Evolutionary conservation across 192 early-diverging fungal species (phyloP).

Genomic region (Hyaloraphidium curvatum): DNA sequence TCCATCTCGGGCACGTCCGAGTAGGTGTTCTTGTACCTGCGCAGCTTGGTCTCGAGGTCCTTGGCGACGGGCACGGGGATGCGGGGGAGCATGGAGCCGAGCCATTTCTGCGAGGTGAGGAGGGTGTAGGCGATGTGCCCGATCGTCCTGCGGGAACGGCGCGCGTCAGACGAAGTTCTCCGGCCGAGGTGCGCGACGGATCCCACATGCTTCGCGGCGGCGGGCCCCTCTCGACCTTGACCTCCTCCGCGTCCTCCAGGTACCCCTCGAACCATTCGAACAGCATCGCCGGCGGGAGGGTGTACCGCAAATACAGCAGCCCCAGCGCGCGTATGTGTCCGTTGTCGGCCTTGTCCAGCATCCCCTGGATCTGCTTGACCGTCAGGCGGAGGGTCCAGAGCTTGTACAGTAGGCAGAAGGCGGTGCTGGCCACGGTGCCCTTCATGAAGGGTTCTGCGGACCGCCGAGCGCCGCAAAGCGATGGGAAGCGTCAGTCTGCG

Average conservation of each 20-base stretch:
- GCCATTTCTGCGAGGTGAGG: slow-evolving; percentile 53
- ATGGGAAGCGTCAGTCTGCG: not conserved
- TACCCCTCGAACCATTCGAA: slow-evolving; percentile 65
- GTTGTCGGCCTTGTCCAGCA: slow-evolving; percentile 51
- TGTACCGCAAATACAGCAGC: slow-evolving; percentile 64
- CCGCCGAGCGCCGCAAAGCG: slow-evolving; percentile 9
- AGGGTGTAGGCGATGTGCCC: slow-evolving; percentile 44
- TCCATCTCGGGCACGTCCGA: not conserved
- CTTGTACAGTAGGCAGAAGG: slow-evolving; percentile 68
- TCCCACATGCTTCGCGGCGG: slow-evolving; percentile 37
- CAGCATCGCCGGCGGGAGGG: slow-evolving; percentile 48
- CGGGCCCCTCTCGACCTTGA: slow-evolving; percentile 32
- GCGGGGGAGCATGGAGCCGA: slow-evolving; percentile 59
- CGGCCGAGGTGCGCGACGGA: too few species aligned
- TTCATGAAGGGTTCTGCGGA: slow-evolving; percentile 62
- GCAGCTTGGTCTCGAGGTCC: slow-evolving; percentile 44
- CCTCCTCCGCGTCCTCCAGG: slow-evolving; percentile 59
- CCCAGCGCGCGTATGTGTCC: slow-evolving; percentile 59
- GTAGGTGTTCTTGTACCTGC: not conserved
- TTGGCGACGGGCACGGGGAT: slow-evolving; percentile 66
- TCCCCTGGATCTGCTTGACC: slow-evolving; percentile 49
- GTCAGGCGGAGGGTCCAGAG: slow-evolving; percentile 60
- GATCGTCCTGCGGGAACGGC: slow-evolving; percentile 35
- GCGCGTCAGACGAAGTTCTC: not conserved
- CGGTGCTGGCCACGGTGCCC: slow-evolving; percentile 54